Percentiles rank a stretch among this genome's conserved stretches.
phyloP scores from a whole-genome alignment of 2,329 filamentous ascomycete species.

The Fusarium caatingaense region DNA sequence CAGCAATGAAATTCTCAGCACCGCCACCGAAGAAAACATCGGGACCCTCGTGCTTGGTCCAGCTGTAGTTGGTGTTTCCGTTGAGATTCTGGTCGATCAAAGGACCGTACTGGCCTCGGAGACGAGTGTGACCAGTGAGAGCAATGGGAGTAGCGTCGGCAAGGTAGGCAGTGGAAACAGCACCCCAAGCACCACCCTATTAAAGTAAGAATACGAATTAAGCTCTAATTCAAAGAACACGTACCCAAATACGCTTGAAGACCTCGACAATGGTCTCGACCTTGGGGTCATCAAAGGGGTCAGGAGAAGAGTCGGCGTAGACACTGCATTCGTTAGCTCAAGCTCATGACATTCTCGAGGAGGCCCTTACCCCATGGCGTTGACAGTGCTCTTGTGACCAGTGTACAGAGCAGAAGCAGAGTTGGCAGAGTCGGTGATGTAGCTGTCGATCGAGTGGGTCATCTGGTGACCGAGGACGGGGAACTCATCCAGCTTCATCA shows the following conservation, averaged over 20 bases:
- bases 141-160: constrained; percentile 86
- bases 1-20: constrained; percentile 81
- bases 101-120: constrained; percentile 74
- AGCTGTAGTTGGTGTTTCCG: constrained; percentile 82
- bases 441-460: constrained; percentile 86
- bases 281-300: constrained; percentile 85
- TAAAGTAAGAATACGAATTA: constrained; percentile 20
- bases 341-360: neutral
- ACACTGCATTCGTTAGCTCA: constrained; percentile 56
- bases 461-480: constrained; percentile 89
- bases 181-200: constrained; percentile 67
- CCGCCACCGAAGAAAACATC: constrained; percentile 87
- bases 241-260: constrained; percentile 75
- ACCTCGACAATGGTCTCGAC: constrained; percentile 86
- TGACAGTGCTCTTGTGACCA: constrained; percentile 86
- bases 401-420: constrained; percentile 84
- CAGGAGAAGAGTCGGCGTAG: constrained; percentile 80
- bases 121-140: constrained; percentile 77
- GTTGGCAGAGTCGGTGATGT: constrained; percentile 90
- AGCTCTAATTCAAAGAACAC: constrained; percentile 39
- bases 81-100: constrained; percentile 82
- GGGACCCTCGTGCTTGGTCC: constrained; percentile 78
- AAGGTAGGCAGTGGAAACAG: constrained; percentile 83
- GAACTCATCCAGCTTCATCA: constrained; percentile 83
- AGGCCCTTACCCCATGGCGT: constrained; percentile 72